A percentile compares a stretch with the other conserved stretches of the same genome.
Evolutionary conservation across 2,329 filamentous ascomycete species (phyloP).

Genomic region (Scorias spongiosa): DNA sequence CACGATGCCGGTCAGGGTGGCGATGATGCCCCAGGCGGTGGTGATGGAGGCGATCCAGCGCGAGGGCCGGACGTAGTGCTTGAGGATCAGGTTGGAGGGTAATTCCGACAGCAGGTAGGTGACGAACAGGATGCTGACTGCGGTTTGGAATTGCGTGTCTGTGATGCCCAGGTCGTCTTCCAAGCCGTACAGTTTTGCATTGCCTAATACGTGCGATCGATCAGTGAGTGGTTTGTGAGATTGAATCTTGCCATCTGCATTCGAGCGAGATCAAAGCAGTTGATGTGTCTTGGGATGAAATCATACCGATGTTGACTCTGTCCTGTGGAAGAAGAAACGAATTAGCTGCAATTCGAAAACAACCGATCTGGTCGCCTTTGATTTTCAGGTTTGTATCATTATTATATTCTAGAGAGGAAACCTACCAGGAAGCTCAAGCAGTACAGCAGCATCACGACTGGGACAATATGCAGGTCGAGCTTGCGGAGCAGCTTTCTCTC

Average conservation of each 20-base stretch:
- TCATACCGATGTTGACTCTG: constrained; percentile 11
- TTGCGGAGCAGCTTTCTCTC: constrained; percentile 48
- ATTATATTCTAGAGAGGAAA: too few relatives aligned
- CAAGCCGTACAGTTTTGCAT: constrained; percentile 49
- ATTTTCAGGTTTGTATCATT: too few relatives aligned
- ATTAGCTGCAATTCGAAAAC: too few relatives aligned
- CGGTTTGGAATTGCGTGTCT: constrained; percentile 52
- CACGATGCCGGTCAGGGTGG: constrained; percentile 54
- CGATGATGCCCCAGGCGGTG: constrained; percentile 43
- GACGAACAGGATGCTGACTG: constrained; percentile 29
- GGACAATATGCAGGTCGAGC: constrained; percentile 48
- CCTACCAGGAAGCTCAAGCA: constrained; percentile 62
- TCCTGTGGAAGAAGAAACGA: neutral
- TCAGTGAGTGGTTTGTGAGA: neutral
- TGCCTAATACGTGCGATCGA: constrained; percentile 39
- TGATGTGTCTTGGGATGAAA: too few relatives aligned
- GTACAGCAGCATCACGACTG: constrained; percentile 54
- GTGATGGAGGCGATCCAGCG: constrained; percentile 42
- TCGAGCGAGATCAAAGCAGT: too few relatives aligned
- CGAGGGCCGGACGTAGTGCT: constrained; percentile 28
- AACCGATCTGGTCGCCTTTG: neutral
- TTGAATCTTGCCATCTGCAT: too few relatives aligned
- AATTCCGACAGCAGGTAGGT: constrained; percentile 31
- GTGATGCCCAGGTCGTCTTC: constrained; percentile 46
- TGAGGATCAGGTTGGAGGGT: constrained; percentile 32